A percentile compares a stretch with the other conserved stretches of the same genome.
Conservation (phyloP, 2,329 filamentous ascomycete species). For the Rasamsonia emersonii region DNA sequence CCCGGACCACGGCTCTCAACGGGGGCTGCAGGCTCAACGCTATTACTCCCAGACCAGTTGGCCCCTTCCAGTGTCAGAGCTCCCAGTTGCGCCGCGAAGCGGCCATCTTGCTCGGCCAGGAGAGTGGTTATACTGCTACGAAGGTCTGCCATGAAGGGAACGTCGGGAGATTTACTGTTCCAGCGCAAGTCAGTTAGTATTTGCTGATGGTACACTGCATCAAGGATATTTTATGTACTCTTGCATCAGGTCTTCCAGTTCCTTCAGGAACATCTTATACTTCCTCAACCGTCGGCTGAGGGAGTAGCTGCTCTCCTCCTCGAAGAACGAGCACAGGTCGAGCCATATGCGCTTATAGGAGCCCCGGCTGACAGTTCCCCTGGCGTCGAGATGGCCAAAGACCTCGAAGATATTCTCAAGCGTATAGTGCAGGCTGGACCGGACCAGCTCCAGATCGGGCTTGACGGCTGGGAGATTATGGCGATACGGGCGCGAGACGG, state of each 20-base stretch:
- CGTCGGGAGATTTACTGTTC: constrained; percentile 20
- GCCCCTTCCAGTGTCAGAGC: constrained; percentile 17
- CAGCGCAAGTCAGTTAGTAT: constrained; percentile 8
- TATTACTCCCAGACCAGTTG: constrained; percentile 18
- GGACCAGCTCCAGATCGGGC: constrained; percentile 41
- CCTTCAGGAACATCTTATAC: constrained; percentile 43
- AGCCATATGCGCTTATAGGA: constrained; percentile 45
- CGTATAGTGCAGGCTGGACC: constrained; percentile 43
- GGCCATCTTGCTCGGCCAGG: constrained; percentile 21
- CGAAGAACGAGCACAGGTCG: constrained; percentile 39
- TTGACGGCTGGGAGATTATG: constrained; percentile 32
- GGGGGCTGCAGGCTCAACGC: constrained; percentile 19
- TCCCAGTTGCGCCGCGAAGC: constrained; percentile 18
- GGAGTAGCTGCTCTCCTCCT: constrained; percentile 37
- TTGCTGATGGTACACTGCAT: constrained; percentile 2
- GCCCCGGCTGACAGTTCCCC: constrained; percentile 17
- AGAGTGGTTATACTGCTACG: constrained; percentile 19
- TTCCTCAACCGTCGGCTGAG: constrained; percentile 41
- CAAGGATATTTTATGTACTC: constrained; percentile 29
- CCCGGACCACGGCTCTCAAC: constrained; percentile 19
- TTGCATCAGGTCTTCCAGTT: constrained; percentile 36
- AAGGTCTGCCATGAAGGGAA: constrained; percentile 16
- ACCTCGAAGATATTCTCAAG: constrained; percentile 42
- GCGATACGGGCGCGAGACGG: constrained; percentile 32
- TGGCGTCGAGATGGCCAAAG: constrained; percentile 33